phyloP scores from a whole-genome alignment of 805 yeast species.

The Candida tammaniensis region DNA sequence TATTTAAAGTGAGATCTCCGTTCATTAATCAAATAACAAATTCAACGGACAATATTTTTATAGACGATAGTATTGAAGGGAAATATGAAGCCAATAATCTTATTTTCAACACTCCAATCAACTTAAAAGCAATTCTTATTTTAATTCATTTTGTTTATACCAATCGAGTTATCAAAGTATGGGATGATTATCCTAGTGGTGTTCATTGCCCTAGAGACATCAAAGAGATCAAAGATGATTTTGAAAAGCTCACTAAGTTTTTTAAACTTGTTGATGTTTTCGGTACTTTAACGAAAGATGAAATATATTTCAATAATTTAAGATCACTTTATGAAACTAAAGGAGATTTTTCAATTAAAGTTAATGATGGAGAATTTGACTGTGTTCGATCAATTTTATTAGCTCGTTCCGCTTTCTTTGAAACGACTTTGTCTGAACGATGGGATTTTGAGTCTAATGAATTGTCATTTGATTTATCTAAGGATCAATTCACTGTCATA shows the following conservation, averaged over 20 bases:
- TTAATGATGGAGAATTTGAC: slow-evolving; percentile 45
- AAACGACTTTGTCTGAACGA: slow-evolving; percentile 48
- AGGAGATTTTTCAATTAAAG: slow-evolving; percentile 43
- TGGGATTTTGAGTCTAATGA: slow-evolving; percentile 45
- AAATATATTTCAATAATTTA: slow-evolving; percentile 16
- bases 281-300: slow-evolving; percentile 22
- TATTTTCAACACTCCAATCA: slow-evolving; percentile 19
- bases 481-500: slow-evolving; percentile 45
- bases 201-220: slow-evolving; percentile 27
- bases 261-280: slow-evolving; percentile 22
- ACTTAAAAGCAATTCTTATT: slow-evolving; percentile 38
- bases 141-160: slow-evolving; percentile 50
- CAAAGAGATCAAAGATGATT: slow-evolving; percentile 25
- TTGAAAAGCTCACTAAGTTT: slow-evolving; percentile 20
- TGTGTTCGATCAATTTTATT: slow-evolving; percentile 54
- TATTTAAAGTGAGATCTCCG: slow-evolving; percentile 31
- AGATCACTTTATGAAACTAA: slow-evolving; percentile 16
- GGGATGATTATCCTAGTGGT: slow-evolving; percentile 38
- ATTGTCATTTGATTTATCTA: slow-evolving; percentile 42
- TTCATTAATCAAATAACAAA: slow-evolving; percentile 22
- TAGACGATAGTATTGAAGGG: slow-evolving; percentile 24
- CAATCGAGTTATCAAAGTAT: slow-evolving; percentile 40
- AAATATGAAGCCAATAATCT: slow-evolving; percentile 13
- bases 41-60: slow-evolving; percentile 19
- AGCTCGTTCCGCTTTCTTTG: slow-evolving; percentile 62